Conservation (phyloP, 805 yeast genomes). For the Helenozyma baotianmanensis region DNA sequence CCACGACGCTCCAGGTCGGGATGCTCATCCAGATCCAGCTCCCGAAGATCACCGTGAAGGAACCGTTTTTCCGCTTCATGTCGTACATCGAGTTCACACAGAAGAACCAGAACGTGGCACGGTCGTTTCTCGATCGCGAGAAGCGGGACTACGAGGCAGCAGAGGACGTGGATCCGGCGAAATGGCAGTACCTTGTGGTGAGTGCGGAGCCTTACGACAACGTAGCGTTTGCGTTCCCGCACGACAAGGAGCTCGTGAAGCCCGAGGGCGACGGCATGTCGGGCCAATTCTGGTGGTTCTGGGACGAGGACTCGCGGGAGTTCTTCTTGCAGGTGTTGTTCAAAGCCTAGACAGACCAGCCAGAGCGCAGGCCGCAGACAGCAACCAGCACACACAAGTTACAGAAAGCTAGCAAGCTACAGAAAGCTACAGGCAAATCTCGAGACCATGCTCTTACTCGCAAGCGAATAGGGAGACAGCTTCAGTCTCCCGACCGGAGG, state of each 20-base stretch:
- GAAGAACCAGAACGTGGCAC: slow-evolving; percentile 35
- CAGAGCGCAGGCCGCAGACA: too few species aligned
- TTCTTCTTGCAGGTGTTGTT: slow-evolving; percentile 71
- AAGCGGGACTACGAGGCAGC: slow-evolving; percentile 15
- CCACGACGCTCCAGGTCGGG: slow-evolving; percentile 56
- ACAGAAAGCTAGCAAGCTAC: too few species aligned
- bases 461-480: too few species aligned
- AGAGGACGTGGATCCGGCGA: slow-evolving; percentile 24
- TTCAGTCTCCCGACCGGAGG: too few species aligned
- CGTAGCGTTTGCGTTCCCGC: slow-evolving; percentile 70
- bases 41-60: slow-evolving; percentile 44
- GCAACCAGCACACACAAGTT: too few species aligned
- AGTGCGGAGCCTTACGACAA: slow-evolving; percentile 92
- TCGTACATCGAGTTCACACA: slow-evolving; percentile 59
- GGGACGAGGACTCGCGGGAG: slow-evolving; percentile 66
- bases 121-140: slow-evolving; percentile 21
- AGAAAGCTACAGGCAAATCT: too few species aligned
- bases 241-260: slow-evolving; percentile 46
- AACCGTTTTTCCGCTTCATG: slow-evolving; percentile 72
- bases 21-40: slow-evolving; percentile 57
- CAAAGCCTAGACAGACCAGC: slow-evolving; percentile 8
- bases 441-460: too few species aligned
- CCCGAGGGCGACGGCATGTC: slow-evolving; percentile 22
- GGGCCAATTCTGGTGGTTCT: slow-evolving; percentile 56
- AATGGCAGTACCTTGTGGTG: slow-evolving; percentile 66